Evolutionary conservation across 768 basidiomycete genomes (phyloP).

Genomic region (Lyophyllum semitale): DNA sequence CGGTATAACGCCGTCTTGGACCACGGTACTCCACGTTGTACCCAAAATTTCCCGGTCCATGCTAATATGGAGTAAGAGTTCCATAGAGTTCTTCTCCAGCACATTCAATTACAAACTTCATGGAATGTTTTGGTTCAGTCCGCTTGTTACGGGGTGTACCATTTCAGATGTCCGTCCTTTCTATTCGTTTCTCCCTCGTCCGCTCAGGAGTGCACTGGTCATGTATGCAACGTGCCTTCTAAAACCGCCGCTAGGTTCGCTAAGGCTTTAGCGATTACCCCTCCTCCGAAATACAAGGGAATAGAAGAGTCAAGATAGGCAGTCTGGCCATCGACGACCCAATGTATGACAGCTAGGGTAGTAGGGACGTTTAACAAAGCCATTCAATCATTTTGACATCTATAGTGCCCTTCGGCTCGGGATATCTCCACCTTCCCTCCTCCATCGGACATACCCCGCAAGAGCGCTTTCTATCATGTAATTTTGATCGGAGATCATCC

Average conservation of each 20-base stretch:
- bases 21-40: background rate
- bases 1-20: background rate
- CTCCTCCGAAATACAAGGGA: background rate
- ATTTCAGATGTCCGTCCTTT: background rate
- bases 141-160: background rate
- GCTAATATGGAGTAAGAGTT: background rate
- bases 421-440: background rate
- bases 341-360: too few species aligned
- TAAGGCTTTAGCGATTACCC: background rate
- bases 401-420: background rate
- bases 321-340: background rate
- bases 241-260: background rate
- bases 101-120: background rate
- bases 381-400: background rate
- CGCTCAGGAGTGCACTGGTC: background rate
- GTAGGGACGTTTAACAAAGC: background rate
- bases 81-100: background rate
- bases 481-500: too few species aligned
- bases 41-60: background rate
- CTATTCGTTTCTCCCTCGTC: background rate
- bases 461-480: background rate
- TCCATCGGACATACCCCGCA: background rate
- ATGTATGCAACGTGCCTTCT: background rate
- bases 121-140: background rate
- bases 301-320: background rate